Evolutionary conservation across 2,329 filamentous ascomycete genomes (phyloP).

Genomic region (Penicillium brevicompactum): DNA sequence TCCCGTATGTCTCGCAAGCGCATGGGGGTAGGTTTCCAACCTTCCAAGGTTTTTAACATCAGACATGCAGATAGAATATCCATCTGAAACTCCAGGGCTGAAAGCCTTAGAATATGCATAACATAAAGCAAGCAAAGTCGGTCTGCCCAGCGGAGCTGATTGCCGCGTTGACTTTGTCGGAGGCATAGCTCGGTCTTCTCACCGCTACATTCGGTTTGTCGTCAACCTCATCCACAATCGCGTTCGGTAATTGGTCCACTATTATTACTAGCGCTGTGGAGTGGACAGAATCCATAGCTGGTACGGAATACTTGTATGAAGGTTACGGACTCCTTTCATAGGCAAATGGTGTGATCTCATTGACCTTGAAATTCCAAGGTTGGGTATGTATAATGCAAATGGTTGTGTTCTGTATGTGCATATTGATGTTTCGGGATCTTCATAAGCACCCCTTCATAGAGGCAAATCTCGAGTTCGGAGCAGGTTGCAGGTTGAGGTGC

Average conservation of each 20-base stretch:
- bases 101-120: not conserved
- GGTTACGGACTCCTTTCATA: not conserved
- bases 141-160: not conserved
- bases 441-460: not conserved
- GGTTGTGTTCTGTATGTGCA: not conserved
- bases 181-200: not conserved
- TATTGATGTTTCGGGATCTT: not conserved
- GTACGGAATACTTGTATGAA: not conserved
- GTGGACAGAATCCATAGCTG: not conserved
- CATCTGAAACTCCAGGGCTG: not conserved
- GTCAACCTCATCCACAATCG: not conserved
- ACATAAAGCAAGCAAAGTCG: not conserved
- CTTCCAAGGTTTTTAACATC: too few relatives aligned
- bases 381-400: not conserved
- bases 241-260: not conserved
- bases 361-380: not conserved
- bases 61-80: too few relatives aligned
- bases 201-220: constrained; percentile 1
- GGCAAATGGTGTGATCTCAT: not conserved
- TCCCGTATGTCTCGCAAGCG: too few relatives aligned
- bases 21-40: too few relatives aligned
- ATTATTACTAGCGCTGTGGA: not conserved
- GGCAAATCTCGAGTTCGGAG: not conserved
- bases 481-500: constrained; percentile 1
- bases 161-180: not conserved